phyloP scores from a whole-genome alignment of 2,329 filamentous ascomycete species.

The Neofusicoccum umdonicola region DNA sequence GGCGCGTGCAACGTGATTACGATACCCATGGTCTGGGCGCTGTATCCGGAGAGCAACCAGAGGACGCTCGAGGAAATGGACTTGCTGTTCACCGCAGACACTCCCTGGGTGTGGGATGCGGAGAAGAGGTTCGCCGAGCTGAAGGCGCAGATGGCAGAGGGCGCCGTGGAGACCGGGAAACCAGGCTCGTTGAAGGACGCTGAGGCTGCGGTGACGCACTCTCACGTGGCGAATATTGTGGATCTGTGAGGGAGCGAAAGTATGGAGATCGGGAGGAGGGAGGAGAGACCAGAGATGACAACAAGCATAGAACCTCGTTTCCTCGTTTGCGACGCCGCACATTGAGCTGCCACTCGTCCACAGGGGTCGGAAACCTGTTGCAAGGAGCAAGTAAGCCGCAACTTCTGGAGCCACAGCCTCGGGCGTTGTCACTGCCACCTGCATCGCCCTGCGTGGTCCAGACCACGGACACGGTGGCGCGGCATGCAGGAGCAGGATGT shows the following conservation, averaged over 20 bases:
- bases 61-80: slow-evolving; percentile 75
- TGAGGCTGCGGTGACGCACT: not conserved
- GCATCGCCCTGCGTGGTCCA: too few species aligned
- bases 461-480: too few species aligned
- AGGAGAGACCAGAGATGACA: not conserved
- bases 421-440: too few species aligned
- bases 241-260: not conserved
- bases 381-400: too few species aligned
- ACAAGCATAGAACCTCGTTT: not conserved
- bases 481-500: too few species aligned
- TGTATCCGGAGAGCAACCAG: slow-evolving; percentile 73
- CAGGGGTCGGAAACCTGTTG: too few species aligned
- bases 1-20: slow-evolving; percentile 53
- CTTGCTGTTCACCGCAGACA: slow-evolving; percentile 65
- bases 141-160: slow-evolving; percentile 14
- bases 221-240: not conserved
- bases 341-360: too few species aligned
- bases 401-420: too few species aligned
- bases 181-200: not conserved
- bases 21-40: slow-evolving; percentile 68
- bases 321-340: too few species aligned
- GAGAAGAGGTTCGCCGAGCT: slow-evolving; percentile 30
- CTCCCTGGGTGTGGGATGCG: slow-evolving; percentile 62
- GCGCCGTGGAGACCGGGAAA: not conserved
- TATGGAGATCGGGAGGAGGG: not conserved